A percentile compares a stretch with the other conserved stretches of the same genome.
Evolutionary conservation across 192 early-diverging fungal species (phyloP).

Genomic region (Gryganskiella cystojenkinii): DNA sequence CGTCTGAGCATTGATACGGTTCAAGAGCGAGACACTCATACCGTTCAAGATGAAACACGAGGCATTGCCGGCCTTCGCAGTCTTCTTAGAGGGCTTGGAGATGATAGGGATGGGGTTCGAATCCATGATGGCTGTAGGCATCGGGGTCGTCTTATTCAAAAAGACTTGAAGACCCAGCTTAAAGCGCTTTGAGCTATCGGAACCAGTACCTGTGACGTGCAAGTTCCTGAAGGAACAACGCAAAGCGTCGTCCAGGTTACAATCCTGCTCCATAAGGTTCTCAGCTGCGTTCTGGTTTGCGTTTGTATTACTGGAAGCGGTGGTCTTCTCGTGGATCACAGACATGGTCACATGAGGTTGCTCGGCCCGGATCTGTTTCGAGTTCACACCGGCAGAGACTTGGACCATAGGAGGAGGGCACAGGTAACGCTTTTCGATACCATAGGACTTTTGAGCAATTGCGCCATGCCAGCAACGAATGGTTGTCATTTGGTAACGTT

Average conservation of each 20-base stretch:
- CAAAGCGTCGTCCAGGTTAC: slow-evolving; percentile 59
- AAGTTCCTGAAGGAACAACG: slow-evolving; percentile 79
- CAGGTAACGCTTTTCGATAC: slow-evolving; percentile 88
- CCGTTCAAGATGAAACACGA: slow-evolving; percentile 82
- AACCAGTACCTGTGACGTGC: slow-evolving; percentile 77
- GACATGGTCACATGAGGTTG: slow-evolving; percentile 71
- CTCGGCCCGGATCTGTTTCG: slow-evolving; percentile 58
- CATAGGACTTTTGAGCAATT: slow-evolving; percentile 96
- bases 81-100: slow-evolving; percentile 95
- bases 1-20: slow-evolving; percentile 92
- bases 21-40: slow-evolving; percentile 85
- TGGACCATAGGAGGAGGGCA: slow-evolving; percentile 82
- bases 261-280: slow-evolving; percentile 51
- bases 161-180: slow-evolving; percentile 72
- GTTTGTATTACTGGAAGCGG: slow-evolving; percentile 50
- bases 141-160: slow-evolving; percentile 51
- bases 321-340: slow-evolving; percentile 70
- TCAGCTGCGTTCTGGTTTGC: too few relatives aligned
- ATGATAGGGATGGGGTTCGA: slow-evolving; percentile 86
- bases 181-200: slow-evolving; percentile 82
- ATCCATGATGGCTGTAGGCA: slow-evolving; percentile 71
- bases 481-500: slow-evolving; percentile 66
- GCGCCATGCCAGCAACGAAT: slow-evolving; percentile 84
- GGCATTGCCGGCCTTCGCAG: slow-evolving; percentile 82
- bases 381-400: slow-evolving; percentile 56